Evolutionary conservation across 164 flowering plant species (phyloP), one percentile per base, ranked within the genome.

Genomic region (Chimonanthus praecox): DNA sequence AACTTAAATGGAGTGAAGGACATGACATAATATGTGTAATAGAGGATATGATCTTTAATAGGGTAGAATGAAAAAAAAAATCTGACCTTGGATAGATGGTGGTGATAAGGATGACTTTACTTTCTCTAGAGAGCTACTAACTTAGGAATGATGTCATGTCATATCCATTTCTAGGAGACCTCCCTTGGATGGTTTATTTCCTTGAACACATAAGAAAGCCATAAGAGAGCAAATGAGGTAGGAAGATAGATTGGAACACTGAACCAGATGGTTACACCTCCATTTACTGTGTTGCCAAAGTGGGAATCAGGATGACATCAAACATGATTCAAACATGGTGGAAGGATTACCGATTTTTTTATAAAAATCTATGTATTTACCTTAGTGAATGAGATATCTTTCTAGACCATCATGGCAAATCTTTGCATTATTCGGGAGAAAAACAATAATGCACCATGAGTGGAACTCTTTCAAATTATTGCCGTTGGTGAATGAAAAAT

Each of bases 211-310:
- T 33, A 33, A 33, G 33, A 33, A 33, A 33, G 33, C 33, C 33
- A 33, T 33, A 1, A 33, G 33, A 33, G 33, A 33, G 33, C 33
- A 33, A 33, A 33, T 33, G 33, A 33, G 33, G 33, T 33, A 33
- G 33, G 33, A 33, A 33, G 33, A 33, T 33, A 33, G 33, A 66
- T 13, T 66, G 68, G 7, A 1, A 13, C 11, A 66, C 68, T 9
- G 46, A 33, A 66, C 43, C 68, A 66, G 10, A 44, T 66, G 15
- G n/a, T 66, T 44, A 15, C 68, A 46, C 49, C 65, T n/a, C 65
- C 16, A 66, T 33, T 66, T 66, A 66, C 46, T 46, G 16, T 66
- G 68, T 48, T 44, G 7, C 68, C 68, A 66, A 66, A 66, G 68
- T 66, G 49, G 68, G 48, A 44, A 44, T 66, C 11, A 33, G 45